Evolutionary conservation across 2,329 filamentous ascomycete species (phyloP).

Genomic region (Exophiala aquamarina): DNA sequence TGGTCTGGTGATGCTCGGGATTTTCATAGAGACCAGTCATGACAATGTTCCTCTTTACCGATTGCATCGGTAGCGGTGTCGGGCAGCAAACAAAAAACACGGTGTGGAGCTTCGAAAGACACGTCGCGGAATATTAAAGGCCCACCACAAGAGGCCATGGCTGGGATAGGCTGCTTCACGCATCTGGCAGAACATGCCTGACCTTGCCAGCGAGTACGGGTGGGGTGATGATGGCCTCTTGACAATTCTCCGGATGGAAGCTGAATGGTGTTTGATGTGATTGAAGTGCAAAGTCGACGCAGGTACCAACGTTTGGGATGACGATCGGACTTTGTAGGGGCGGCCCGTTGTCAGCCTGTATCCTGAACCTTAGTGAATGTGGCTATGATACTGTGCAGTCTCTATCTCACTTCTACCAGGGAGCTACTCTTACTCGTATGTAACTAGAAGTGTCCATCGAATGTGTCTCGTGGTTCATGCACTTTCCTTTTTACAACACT

Average conservation of each 20-base stretch:
- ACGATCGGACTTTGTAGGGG: background rate
- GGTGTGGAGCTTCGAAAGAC: conserved; percentile 10
- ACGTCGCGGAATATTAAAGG: conserved; percentile 22
- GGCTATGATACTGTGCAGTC: too few relatives aligned
- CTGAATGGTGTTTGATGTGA: background rate
- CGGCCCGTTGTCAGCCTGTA: too few relatives aligned
- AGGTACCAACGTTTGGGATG: background rate
- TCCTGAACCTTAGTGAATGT: too few relatives aligned
- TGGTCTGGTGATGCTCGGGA: conserved; percentile 5
- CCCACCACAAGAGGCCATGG: conserved; percentile 10
- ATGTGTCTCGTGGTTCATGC: too few relatives aligned
- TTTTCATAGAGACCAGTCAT: background rate
- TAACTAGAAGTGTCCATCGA: too few relatives aligned
- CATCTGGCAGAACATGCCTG: background rate
- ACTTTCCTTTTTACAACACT: too few relatives aligned
- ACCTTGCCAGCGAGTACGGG: background rate
- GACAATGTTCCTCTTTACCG: background rate
- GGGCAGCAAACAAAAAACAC: conserved; percentile 22
- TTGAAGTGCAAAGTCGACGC: background rate
- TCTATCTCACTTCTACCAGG: too few relatives aligned
- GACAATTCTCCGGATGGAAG: background rate
- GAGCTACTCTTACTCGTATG: too few relatives aligned
- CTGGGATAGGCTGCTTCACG: conserved; percentile 17
- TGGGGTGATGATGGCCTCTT: background rate
- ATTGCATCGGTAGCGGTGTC: conserved; percentile 11